A percentile compares a stretch with the other conserved stretches of the same genome.
Conservation (phyloP, 352 stramenopile species). For the Globisporangium paddicum region DNA sequence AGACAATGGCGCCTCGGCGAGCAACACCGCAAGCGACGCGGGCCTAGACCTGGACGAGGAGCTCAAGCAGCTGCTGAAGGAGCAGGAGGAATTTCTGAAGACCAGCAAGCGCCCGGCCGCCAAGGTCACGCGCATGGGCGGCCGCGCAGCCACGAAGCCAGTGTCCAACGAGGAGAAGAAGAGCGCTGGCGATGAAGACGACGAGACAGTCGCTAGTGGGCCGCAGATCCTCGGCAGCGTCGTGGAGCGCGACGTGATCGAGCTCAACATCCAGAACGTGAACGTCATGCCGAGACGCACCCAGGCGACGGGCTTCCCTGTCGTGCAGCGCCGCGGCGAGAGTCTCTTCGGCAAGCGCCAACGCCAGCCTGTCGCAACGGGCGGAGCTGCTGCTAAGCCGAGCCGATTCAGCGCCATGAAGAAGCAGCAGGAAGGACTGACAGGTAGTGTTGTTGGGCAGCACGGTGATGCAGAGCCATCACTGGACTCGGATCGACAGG, state of each 20-base stretch:
- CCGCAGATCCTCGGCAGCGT: conserved; percentile 50
- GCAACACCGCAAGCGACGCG: background rate
- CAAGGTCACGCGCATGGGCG: conserved; percentile 40
- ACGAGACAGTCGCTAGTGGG: conserved; percentile 10
- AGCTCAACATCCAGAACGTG: conserved; percentile 30
- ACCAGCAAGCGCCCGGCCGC: conserved; percentile 52
- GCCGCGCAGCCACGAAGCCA: background rate
- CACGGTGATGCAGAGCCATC: conserved; percentile 4
- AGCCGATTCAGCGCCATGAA: conserved; percentile 20
- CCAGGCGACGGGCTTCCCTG: conserved; percentile 57
- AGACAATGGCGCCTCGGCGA: background rate
- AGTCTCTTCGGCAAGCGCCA: conserved; percentile 69
- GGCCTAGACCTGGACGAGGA: conserved; percentile 72
- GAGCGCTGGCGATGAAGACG: conserved; percentile 3
- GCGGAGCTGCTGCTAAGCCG: conserved; percentile 7
- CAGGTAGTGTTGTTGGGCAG: background rate
- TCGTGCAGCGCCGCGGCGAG: conserved; percentile 39
- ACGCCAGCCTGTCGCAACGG: conserved; percentile 3
- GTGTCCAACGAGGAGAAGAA: background rate
- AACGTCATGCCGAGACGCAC: conserved; percentile 20
- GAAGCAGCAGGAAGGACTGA: background rate
- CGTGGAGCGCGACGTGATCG: conserved; percentile 53
- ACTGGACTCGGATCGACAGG: conserved; percentile 29
- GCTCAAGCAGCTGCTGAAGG: conserved; percentile 67
- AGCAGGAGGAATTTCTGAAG: conserved; percentile 77